Base-by-base conservation (phyloP, 345 rosid species). In the Euphorbia tirucalli region DNA sequence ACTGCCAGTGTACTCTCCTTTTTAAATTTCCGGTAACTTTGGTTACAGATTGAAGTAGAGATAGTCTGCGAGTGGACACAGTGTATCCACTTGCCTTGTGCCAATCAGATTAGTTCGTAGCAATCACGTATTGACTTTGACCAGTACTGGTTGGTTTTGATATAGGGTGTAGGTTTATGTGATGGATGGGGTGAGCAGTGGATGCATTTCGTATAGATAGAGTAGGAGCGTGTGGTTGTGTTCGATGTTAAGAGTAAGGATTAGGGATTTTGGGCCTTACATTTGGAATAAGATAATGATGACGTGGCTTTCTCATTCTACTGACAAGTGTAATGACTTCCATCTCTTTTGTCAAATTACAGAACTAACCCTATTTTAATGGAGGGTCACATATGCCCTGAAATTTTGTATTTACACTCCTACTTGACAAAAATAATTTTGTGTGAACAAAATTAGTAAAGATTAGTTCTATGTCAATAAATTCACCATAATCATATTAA, bases 271-370 rank as follows among this genome's bases (percentile, higher is more conserved):
- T 70, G 74, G 75, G 58, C 88, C 85, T 74, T 65, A 62, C 71
- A 63, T 70, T 72, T 69, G n/a, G 59, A 28, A 5, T 60, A 27
- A 24, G 87, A 83, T 83, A 80, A 74, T 41, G 82, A 13, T 49
- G 80, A 76, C 39, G 19, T 75, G 84, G 82, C 68, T 19, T 30
- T 31, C 2, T 16, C 4, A 8, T 0, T 1, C 8, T 74, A 57
- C 2, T 18, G 84, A 76, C 87, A 83, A 80, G 82, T 82, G 41
- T 13, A 15, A 4, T 27, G 35, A 8, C 7, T 11, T 64, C 32
- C 80, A 79, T 85, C 83, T 60, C 61, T 64, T 71, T 72, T 54
- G 0, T 35, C 0, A 59, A 80, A 72, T 74, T 71, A 70, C 75
- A n/a, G 2, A 72, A 43, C 35, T 70, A 55, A 4, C 75, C 76